A percentile compares a stretch with the other conserved stretches of the same genome.
These are phyloP conservation scores for Teunomyces gatunensis DNA, from an alignment of 805 yeast genomes.

Conservation along the genomic window DNA sequence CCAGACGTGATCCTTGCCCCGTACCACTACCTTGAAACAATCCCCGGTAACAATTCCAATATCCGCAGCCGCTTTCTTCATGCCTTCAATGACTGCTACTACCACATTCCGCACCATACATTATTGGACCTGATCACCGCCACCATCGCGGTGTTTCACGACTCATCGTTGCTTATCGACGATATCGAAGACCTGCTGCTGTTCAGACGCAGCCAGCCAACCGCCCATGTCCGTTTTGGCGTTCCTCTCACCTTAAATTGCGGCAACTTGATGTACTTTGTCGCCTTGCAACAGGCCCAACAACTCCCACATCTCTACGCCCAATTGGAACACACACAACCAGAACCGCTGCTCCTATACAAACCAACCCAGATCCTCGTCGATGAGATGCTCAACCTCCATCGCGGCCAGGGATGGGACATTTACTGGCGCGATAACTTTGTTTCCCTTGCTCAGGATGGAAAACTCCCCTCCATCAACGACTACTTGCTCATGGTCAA, in stretches of 20 bases:
- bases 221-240: constrained; percentile 79
- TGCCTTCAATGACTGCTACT: constrained; percentile 34
- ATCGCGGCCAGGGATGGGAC: constrained; percentile 88
- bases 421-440: constrained; percentile 77
- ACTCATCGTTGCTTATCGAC: constrained; percentile 51
- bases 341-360: constrained; percentile 12
- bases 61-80: constrained; percentile 28
- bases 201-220: constrained; percentile 72
- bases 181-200: constrained; percentile 82
- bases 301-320: constrained; percentile 13
- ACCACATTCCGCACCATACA: constrained; percentile 22
- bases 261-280: constrained; percentile 78
- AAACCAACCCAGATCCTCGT: constrained; percentile 45
- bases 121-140: constrained; percentile 26
- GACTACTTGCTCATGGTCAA: constrained; percentile 77
- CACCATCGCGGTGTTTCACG: constrained; percentile 33
- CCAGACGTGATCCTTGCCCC: constrained; percentile 22
- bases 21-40: constrained; percentile 27
- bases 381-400: constrained; percentile 77
- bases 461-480: constrained; percentile 23
- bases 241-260: constrained; percentile 77
- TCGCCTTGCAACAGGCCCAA: constrained; percentile 54
- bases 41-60: constrained; percentile 33
- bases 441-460: constrained; percentile 6
- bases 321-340: neutral